Base-by-base conservation (phyloP, 192 early-diverging fungal genomes). In the Entomortierella chlamydospora region DNA sequence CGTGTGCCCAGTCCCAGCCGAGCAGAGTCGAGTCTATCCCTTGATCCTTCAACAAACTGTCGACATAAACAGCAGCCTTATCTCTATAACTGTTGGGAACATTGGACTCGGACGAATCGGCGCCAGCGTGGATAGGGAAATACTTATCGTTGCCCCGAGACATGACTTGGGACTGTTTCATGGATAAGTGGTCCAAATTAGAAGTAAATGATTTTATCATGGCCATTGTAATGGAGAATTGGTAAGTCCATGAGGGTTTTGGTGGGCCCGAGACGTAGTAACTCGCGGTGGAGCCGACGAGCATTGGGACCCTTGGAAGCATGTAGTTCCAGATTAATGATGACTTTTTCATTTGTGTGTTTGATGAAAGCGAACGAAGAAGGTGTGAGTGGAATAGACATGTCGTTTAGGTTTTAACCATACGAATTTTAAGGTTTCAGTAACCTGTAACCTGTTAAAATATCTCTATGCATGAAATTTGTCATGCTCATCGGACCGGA, bases 1-100 rank as follows among this genome's bases (percentile, higher is more conserved):
- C 85, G 6, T 70, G 56, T 50, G 72, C 68, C 87, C 87, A 88
- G 31, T 86, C 81, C 87, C 87, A 88, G 30, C 83, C 85, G 26
- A 88, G 68, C 20, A 34, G 64, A 15, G 47, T 50, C 0, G 55
- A 17, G n/a, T 87, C 82, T n/a, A 79, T 30, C 11, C 57, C 63
- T 12, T 73, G 50, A 26, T 67, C 34, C 0, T 55, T 67, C 17
- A 87, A 60, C 2, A 87, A 17, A 4, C 30, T 42, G 33, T 60
- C 61, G n/a, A 87, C 55, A 12, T 68, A 72, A 12, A 59, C 49
- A 5, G 77, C 82, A 11, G 83, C 81, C 42, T 62, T 60, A 1
- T 79, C 55, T 37, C 85, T 54, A 41, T 87, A 87, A 0, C 26
- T 31, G 34, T 72, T 76, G 29, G 83, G 83, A 11, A 87, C 51